A percentile compares a stretch with the other conserved stretches of the same genome.
Evolutionary conservation across 805 yeast species (phyloP).

Genomic region (Schwanniomyces sp.): DNA sequence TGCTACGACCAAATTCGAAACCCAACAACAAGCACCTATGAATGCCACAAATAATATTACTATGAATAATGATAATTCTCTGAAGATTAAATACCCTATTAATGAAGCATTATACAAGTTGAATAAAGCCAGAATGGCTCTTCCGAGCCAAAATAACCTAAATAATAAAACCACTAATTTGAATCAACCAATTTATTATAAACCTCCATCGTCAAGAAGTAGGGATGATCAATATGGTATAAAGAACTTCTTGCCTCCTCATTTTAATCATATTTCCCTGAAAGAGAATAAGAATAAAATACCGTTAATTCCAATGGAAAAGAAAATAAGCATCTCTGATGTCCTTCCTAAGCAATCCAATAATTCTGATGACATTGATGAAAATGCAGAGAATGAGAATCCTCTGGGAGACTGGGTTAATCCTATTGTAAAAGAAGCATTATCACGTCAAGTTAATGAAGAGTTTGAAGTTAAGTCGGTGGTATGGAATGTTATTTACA

Average conservation of each 20-base stretch:
- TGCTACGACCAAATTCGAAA: neutral
- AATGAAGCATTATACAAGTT: slow-evolving; percentile 10
- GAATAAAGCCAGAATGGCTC: slow-evolving; percentile 7
- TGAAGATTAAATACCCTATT: neutral
- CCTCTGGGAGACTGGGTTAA: slow-evolving; percentile 36
- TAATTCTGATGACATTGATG: slow-evolving; percentile 10
- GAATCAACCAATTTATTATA: slow-evolving; percentile 27
- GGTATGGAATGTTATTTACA: slow-evolving; percentile 22
- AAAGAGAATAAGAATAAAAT: slow-evolving; percentile 5
- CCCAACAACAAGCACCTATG: neutral
- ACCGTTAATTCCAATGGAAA: slow-evolving; percentile 9
- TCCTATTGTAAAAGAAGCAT: slow-evolving; percentile 46
- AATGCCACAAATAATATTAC: neutral
- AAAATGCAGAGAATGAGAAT: slow-evolving; percentile 4
- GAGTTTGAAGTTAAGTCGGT: slow-evolving; percentile 36
- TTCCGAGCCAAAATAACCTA: neutral
- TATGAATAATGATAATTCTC: neutral
- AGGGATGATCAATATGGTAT: slow-evolving; percentile 26
- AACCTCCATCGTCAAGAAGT: slow-evolving; percentile 27
- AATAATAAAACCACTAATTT: neutral
- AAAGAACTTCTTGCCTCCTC: slow-evolving; percentile 25
- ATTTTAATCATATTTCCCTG: slow-evolving; percentile 1
- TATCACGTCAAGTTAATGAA: slow-evolving; percentile 43
- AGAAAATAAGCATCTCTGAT: neutral
- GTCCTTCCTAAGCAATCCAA: neutral